phyloP scores from a whole-genome alignment of 495 filamentous ascomycete species.

The Thermochaetoides thermophila region DNA sequence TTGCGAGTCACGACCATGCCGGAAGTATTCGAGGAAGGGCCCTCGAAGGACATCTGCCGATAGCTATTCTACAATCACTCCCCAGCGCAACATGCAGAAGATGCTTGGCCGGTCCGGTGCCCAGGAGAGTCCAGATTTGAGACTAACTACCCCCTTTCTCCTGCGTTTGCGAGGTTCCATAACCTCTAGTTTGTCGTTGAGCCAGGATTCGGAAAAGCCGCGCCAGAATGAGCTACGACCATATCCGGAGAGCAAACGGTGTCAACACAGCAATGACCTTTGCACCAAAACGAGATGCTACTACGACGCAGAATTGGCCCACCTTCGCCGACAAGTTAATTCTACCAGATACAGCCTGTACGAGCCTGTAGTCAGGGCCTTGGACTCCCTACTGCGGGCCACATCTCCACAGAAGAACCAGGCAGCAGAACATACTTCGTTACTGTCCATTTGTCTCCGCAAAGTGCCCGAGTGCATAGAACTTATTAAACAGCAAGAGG shows the following conservation, averaged over 20 bases:
- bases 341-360: slow-evolving; percentile 7
- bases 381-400: slow-evolving; percentile 33
- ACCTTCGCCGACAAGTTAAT: slow-evolving; percentile 4
- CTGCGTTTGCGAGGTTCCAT: slow-evolving; percentile 13
- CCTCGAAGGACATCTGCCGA: slow-evolving; percentile 3
- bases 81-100: slow-evolving; percentile 4
- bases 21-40: slow-evolving; percentile 13
- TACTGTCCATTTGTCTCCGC: slow-evolving; percentile 51
- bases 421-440: slow-evolving; percentile 24
- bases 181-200: slow-evolving; percentile 11
- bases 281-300: slow-evolving; percentile 6
- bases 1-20: slow-evolving; percentile 6
- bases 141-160: slow-evolving; percentile 16
- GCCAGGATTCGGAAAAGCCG: neutral
- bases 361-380: slow-evolving; percentile 28
- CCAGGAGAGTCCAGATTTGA: slow-evolving; percentile 8
- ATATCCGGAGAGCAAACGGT: neutral
- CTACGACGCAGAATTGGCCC: slow-evolving; percentile 9
- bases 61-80: slow-evolving; percentile 5
- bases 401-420: slow-evolving; percentile 15
- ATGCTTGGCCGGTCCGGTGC: slow-evolving; percentile 4
- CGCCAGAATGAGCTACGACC: neutral
- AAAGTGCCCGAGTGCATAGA: slow-evolving; percentile 49
- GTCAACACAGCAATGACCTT: slow-evolving; percentile 1
- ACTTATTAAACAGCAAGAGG: slow-evolving; percentile 31